Percentiles rank a stretch among this genome's conserved stretches.
These are phyloP conservation scores for Clarireedia monteithiana DNA, from an alignment of 2,329 filamentous ascomycete species.

Conservation along the genomic window DNA sequence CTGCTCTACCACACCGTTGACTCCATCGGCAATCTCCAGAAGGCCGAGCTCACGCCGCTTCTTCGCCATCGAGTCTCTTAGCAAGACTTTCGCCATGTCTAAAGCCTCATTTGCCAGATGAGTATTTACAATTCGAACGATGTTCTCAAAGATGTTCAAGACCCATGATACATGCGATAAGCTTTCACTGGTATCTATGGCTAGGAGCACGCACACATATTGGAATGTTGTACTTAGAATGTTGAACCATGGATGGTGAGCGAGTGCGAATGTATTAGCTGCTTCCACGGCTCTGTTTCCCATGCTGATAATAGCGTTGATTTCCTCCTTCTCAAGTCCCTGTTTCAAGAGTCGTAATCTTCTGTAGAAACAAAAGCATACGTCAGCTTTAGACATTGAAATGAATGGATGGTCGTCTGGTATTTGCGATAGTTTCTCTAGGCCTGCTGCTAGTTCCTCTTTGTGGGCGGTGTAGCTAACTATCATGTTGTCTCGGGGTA, in stretches of 20 bases:
- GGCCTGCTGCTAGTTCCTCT: not conserved
- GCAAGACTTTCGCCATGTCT: constrained; percentile 17
- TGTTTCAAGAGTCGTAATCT: constrained; percentile 10
- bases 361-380: constrained; percentile 20
- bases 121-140: constrained; percentile 11
- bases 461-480: not conserved
- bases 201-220: constrained; percentile 18
- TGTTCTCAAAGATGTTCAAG: constrained; percentile 16
- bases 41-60: constrained; percentile 13
- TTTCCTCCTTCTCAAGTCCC: not conserved
- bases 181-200: constrained; percentile 16
- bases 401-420: constrained; percentile 6
- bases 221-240: constrained; percentile 19
- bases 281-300: constrained; percentile 14
- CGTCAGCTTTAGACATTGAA: constrained; percentile 16
- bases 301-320: not conserved
- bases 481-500: constrained; percentile 10
- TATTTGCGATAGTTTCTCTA: constrained; percentile 5
- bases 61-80: constrained; percentile 15
- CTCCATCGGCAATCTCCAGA: constrained; percentile 11
- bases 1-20: not conserved
- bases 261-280: constrained; percentile 10
- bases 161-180: constrained; percentile 15
- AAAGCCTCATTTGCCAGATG: constrained; percentile 18
- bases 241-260: constrained; percentile 20